Percentiles rank a stretch among this genome's conserved stretches.
Conservation (phyloP, 176 grass and related monocot species). For the Raddia guianensis region DNA sequence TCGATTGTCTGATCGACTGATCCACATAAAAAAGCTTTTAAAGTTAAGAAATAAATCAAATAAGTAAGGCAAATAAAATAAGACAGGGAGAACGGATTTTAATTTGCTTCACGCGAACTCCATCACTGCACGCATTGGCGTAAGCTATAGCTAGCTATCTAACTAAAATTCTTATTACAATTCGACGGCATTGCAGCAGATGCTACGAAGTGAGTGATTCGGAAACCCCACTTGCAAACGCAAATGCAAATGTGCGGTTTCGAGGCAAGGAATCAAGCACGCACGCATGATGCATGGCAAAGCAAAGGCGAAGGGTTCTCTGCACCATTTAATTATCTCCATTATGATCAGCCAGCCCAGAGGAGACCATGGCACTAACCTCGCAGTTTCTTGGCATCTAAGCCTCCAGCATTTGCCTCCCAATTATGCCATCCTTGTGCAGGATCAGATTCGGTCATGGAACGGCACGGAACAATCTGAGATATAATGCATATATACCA, state of each 20-base stretch:
- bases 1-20: too few species aligned
- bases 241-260: background rate
- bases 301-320: slow-evolving; percentile 1
- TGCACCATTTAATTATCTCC: background rate
- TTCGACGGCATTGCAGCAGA: background rate
- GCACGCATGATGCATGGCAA: slow-evolving; percentile 6
- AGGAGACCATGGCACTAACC: background rate
- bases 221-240: slow-evolving; percentile 28
- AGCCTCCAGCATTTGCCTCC: background rate
- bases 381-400: slow-evolving; percentile 22
- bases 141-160: background rate
- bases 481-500: background rate
- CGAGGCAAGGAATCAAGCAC: slow-evolving; percentile 26
- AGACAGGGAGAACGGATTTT: too few species aligned
- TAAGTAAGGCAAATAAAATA: too few species aligned
- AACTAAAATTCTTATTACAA: background rate
- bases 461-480: too few species aligned
- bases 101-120: slow-evolving; percentile 28
- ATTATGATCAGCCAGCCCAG: background rate
- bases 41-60: too few species aligned
- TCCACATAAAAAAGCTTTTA: too few species aligned
- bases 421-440: slow-evolving; percentile 17
- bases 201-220: slow-evolving; percentile 22
- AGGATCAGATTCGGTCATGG: slow-evolving; percentile 25
- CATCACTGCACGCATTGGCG: background rate